These are phyloP conservation scores for Pseudomonodictys pantanalensis DNA, from an alignment of 495 filamentous ascomycete genomes.

Conservation along the genomic window DNA sequence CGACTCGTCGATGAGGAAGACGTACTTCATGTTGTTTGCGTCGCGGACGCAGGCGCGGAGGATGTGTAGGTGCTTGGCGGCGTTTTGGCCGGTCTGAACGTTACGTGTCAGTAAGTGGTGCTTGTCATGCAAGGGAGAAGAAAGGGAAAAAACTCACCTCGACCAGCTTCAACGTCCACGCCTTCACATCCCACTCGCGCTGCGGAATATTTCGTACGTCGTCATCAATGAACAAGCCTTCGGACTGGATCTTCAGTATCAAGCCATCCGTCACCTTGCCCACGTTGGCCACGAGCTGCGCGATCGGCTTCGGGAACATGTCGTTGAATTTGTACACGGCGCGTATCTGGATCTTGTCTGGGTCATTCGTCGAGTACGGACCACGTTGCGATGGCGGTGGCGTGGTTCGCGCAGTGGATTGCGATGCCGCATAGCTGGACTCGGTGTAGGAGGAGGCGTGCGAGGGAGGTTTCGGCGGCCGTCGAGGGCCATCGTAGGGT, in stretches of 20 bases:
- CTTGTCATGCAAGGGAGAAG: conserved; percentile 2
- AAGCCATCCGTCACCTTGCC: conserved; percentile 81
- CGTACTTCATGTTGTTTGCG: conserved; percentile 74
- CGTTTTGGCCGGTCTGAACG: conserved; percentile 52
- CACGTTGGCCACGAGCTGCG: conserved; percentile 73
- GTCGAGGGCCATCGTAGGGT: conserved; percentile 74
- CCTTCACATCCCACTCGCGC: conserved; percentile 97
- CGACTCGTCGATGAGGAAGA: conserved; percentile 76
- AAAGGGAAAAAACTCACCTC: conserved; percentile 62
- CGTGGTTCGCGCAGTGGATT: conserved; percentile 79
- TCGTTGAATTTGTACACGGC: conserved; percentile 90
- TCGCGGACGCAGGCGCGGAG: conserved; percentile 80
- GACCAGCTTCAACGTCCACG: conserved; percentile 89
- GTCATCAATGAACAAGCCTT: conserved; percentile 95
- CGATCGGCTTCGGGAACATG: conserved; percentile 73
- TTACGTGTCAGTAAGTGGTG: neutral
- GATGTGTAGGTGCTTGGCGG: conserved; percentile 53
- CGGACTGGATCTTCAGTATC: conserved; percentile 77
- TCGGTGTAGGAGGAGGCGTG: conserved; percentile 74
- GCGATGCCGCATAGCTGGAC: conserved; percentile 74
- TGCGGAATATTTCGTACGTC: conserved; percentile 82
- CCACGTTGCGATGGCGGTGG: conserved; percentile 75
- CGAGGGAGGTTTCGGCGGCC: conserved; percentile 41
- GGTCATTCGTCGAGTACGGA: conserved; percentile 79
- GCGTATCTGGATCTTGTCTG: conserved; percentile 89